Evolutionary conservation across 371 early-diverging fungal genomes (phyloP).

Genomic region (Lichtheimia hyalospora): DNA sequence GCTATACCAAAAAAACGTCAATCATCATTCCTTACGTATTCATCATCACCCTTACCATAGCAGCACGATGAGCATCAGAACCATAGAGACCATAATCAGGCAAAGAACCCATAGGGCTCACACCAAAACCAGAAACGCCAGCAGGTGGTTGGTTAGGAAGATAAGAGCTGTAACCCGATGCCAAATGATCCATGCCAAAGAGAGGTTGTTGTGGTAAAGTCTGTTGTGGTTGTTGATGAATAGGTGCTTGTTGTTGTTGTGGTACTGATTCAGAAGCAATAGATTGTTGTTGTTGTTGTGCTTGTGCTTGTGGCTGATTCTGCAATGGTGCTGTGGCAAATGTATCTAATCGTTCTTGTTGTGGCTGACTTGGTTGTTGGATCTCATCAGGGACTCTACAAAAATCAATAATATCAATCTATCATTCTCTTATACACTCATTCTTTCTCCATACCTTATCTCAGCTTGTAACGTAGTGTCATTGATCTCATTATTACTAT

Average conservation of each 20-base stretch:
- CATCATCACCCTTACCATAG: conserved; percentile 23
- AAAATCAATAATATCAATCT: neutral
- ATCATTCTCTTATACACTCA: neutral
- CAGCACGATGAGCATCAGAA: conserved; percentile 26
- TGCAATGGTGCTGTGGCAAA: neutral
- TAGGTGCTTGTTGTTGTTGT: conserved; percentile 14
- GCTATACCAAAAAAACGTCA: neutral
- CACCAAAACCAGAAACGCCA: conserved; percentile 51
- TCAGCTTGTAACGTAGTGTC: neutral
- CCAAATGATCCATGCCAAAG: conserved; percentile 55
- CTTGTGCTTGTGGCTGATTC: conserved; percentile 8
- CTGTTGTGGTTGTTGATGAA: conserved; percentile 7
- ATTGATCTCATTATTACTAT: neutral
- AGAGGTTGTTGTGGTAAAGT: conserved; percentile 6
- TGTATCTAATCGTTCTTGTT: conserved; percentile 3
- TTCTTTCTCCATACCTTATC: neutral
- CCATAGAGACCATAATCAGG: conserved; percentile 34
- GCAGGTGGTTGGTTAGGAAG: conserved; percentile 40
- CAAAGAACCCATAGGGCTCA: conserved; percentile 56
- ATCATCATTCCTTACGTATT: neutral
- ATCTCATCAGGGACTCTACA: neutral
- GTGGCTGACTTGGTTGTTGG: neutral
- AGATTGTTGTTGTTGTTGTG: conserved; percentile 8
- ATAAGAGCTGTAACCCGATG: conserved; percentile 53
- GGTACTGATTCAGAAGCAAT: conserved; percentile 1